Evolutionary conservation across 2,329 filamentous ascomycete genomes (phyloP).

Genomic region (Byssoonygena ceratinophila): DNA sequence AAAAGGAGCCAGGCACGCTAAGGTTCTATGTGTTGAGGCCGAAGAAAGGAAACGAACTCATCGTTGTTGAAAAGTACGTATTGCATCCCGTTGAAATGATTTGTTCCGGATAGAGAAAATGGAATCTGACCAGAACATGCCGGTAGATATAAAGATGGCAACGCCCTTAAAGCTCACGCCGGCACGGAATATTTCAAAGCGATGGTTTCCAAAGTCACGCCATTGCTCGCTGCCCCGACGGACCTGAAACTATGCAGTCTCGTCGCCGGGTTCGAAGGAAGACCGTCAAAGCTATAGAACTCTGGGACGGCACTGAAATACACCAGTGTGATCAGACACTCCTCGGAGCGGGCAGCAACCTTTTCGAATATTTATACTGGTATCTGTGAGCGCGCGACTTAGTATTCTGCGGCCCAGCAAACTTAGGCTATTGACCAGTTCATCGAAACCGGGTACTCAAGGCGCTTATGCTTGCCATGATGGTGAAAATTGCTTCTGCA

Average conservation of each 20-base stretch:
- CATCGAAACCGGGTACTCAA: neutral
- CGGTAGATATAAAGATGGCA: slow-evolving; percentile 14
- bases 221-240: slow-evolving; percentile 10
- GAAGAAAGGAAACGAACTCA: slow-evolving; percentile 24
- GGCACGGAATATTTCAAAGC: slow-evolving; percentile 14
- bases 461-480: neutral
- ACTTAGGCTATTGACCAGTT: too few species aligned
- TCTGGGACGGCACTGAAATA: neutral
- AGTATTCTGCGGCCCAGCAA: too few species aligned
- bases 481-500: neutral
- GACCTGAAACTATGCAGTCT: slow-evolving; percentile 12
- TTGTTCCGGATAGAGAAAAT: neutral
- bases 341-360: too few species aligned
- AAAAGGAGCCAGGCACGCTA: slow-evolving; percentile 25
- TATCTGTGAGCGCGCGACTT: too few species aligned
- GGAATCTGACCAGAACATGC: neutral
- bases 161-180: slow-evolving; percentile 13
- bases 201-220: slow-evolving; percentile 6
- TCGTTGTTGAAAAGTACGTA: slow-evolving; percentile 27
- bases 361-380: too few species aligned
- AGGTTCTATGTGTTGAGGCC: slow-evolving; percentile 25
- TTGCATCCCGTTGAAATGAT: neutral
- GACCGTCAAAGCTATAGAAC: slow-evolving; percentile 13
- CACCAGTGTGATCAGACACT: neutral
- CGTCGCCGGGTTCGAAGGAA: slow-evolving; percentile 14